Percentiles rank a stretch among this genome's conserved stretches.
These are phyloP conservation scores for Diaporthe longicolla DNA, from an alignment of 2,329 filamentous ascomycete species.

Conservation along the genomic window DNA sequence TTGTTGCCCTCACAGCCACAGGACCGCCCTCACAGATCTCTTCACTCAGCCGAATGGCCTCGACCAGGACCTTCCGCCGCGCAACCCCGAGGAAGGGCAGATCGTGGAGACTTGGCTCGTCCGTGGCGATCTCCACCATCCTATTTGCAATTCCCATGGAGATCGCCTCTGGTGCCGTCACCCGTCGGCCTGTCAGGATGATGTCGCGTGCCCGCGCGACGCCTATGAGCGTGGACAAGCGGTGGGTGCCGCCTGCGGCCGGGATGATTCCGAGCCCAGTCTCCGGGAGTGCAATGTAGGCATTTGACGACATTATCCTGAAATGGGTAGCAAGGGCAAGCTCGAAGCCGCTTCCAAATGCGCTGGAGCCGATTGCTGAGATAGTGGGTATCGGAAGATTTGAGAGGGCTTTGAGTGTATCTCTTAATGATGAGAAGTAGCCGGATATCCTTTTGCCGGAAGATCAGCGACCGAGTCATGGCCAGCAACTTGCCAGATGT, in stretches of 20 bases:
- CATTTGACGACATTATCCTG: conserved; percentile 86
- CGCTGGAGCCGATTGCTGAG: conserved; percentile 85
- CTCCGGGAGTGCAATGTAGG: conserved; percentile 87
- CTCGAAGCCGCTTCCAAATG: conserved; percentile 94
- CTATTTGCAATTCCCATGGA: conserved; percentile 91
- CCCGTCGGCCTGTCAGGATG: conserved; percentile 87
- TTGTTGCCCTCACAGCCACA: conserved; percentile 82
- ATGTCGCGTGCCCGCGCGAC: conserved; percentile 86
- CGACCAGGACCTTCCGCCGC: conserved; percentile 77
- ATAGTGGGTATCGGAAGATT: conserved; percentile 90
- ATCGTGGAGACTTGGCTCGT: conserved; percentile 53
- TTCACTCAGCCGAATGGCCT: conserved; percentile 82
- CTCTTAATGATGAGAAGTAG: conserved; percentile 83
- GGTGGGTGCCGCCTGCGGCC: conserved; percentile 92
- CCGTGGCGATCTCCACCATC: conserved; percentile 82
- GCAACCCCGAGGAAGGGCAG: conserved; percentile 65
- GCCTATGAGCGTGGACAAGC: conserved; percentile 86
- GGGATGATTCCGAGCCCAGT: conserved; percentile 95
- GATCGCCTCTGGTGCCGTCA: conserved; percentile 87
- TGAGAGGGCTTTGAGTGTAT: conserved; percentile 80
- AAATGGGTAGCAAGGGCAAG: conserved; percentile 90
- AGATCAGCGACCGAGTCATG: background rate
- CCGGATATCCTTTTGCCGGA: conserved; percentile 72
- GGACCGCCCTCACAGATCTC: conserved; percentile 90
- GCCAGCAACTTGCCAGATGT: background rate